Base-by-base conservation (phyloP, 2,329 filamentous ascomycete species). In the Ophiosphaerella herpotricha region DNA sequence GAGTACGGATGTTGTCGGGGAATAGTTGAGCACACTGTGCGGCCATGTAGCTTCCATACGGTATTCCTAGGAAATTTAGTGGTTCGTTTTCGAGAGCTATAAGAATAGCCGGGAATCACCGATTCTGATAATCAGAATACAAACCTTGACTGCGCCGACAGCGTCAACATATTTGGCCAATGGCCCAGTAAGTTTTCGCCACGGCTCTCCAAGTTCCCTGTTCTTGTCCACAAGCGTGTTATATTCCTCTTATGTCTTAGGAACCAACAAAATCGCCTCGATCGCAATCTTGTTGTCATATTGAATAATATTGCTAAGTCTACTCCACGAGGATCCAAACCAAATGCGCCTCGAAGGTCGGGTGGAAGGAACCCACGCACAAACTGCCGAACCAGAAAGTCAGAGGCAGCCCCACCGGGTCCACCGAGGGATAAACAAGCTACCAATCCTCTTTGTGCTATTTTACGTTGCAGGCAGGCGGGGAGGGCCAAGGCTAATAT, bases 11-110 rank as follows among this genome's bases (percentile, higher is more conserved):
- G 26, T 73, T 74, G 9, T 75, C 55, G 4, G 78, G 77, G 57
- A 72, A 80, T 1, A 79, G 65, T 49, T 74, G 63, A 1, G 77
- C 77, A 53, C 79, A 80, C 34, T 73, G 69, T 7, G 69, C 66
- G 18, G 75, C 78, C 13, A 80, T 63, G 54, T 76, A 73, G 1
- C 74, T 74, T 5, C 78, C 77, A 57, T 81, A 80, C 2, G 76
- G 79, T 12, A 75, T 54, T 6, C 77, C 78, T 1, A 78, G 48
- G 35, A 64, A 77, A 47, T 72, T 75, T 32, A 77, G 46, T 67
- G 70, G 47, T n/a, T 71, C 66, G 11, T 70, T 66, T 3, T 67
- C 64, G 4, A 77, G 58, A 2, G 39, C 66, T 46, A 36, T 73
- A 44, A 26, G 70, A 4, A 75, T 57, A 14, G 70, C 68, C 36